Evolutionary conservation across 805 yeast genomes (phyloP), one percentile per base, ranked within the genome.

Genomic region (Saccharomyces cerevisiae): DNA sequence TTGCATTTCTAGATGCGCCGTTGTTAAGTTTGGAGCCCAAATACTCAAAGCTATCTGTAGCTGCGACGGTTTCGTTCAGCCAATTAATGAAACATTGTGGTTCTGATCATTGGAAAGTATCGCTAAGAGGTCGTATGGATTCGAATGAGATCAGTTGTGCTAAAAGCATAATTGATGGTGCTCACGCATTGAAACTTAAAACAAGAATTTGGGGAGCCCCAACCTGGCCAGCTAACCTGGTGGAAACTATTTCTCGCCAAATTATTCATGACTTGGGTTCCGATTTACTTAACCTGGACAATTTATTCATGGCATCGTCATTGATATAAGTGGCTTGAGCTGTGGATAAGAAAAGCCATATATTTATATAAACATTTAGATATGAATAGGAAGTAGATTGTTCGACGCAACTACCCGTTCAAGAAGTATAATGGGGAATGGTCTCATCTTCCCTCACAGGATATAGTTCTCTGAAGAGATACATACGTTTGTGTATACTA

Each of bases 121-220:
- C 48, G 22, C 49, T 54, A 48, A 53, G 55, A 6, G 56, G 60
- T n/a, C 58, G 48, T 41, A 36, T 61, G 27, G 24, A 50, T n/a
- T 49, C 46, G 8, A 53, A 56, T 4, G 61, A 60, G 36, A 49
- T 60, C 5, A 50, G 52, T 2, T 67, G 68, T 55, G 54, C 61
- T 14, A 54, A 47, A 8, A 59, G 58, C 28, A 66, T 80, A 22
- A 57, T 69, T 14, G 53, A 56, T 2, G 52, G 55, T 14, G 84
- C 87, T 1, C 88, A 84, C 59, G 61, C 67, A 2, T 55, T 70
- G 50, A 80, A 81, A 11, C 61, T 85, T 46, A 74, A 76, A 58
- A 79, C 88, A 0, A 72, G 92, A 53, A 71, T 85, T 30, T 86
- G 91, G 91, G 90, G 84, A 21, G 82, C 82, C 8, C 83, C 88